Conservation (phyloP, 805 yeast species). For the Monosporozyma siamensis region DNA sequence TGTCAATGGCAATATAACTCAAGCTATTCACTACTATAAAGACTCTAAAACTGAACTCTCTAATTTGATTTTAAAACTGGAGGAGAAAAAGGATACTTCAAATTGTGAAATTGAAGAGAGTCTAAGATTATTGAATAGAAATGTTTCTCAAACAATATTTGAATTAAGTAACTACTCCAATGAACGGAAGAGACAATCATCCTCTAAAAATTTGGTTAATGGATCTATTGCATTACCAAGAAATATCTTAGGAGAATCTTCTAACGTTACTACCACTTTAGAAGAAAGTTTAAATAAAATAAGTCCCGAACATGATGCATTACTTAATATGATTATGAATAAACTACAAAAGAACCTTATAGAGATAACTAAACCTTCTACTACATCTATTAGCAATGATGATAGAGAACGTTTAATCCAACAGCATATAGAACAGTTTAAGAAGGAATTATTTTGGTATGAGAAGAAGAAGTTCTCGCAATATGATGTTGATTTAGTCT, state of each 20-base stretch:
- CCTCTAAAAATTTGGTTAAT: neutral
- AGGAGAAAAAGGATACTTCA: slow-evolving; percentile 4
- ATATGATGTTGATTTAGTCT: slow-evolving; percentile 31
- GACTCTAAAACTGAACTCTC: slow-evolving; percentile 3
- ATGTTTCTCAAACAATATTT: slow-evolving; percentile 25
- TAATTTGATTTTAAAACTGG: slow-evolving; percentile 7
- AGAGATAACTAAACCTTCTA: neutral
- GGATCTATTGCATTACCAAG: neutral
- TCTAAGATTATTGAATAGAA: slow-evolving; percentile 24
- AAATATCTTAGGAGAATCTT: neutral
- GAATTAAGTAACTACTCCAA: slow-evolving; percentile 10
- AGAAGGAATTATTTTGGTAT: slow-evolving; percentile 32
- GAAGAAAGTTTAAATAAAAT: neutral
- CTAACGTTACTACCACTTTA: neutral
- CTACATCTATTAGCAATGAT: slow-evolving; percentile 1
- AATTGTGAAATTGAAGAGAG: slow-evolving; percentile 25
- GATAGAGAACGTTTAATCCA: neutral
- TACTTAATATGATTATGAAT: slow-evolving; percentile 13
- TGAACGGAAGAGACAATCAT: neutral
- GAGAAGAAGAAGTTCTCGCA: slow-evolving; percentile 31
- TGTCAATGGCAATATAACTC: slow-evolving; percentile 32
- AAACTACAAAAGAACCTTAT: slow-evolving; percentile 15
- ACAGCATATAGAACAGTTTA: slow-evolving; percentile 19
- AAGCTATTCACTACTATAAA: slow-evolving; percentile 5
- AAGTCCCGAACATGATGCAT: slow-evolving; percentile 10